Evolutionary conservation across 2,329 filamentous ascomycete genomes (phyloP), one percentile per base, ranked within the genome.

Genomic region (Colletotrichum truncatum): DNA sequence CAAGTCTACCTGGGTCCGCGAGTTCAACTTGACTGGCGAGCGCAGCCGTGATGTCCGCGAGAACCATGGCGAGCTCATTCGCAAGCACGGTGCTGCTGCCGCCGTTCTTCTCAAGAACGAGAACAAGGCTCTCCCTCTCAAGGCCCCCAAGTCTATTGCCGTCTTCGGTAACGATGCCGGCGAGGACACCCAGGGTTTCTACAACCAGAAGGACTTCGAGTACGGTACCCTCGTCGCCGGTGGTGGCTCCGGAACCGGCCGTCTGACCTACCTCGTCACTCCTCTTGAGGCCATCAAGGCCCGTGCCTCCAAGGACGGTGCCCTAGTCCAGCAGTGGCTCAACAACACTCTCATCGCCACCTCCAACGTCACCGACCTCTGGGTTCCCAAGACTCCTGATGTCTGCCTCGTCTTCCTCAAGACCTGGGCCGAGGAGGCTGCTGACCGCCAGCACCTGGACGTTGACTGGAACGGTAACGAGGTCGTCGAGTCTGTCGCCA

Each of bases 41-140:
- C 75, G 78, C 7, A 87, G 88, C 70, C 83, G 72, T 63, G 79
- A 81, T 38, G 80, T 81, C 55, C 84, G 84, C 0, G 87, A 82
- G 18, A 81, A 89, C 70, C 85, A 89, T 32, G 87, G 81, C 4
- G 74, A 81, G 1, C 73, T 89, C 4, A 81, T 87, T 69, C 81
- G 86, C 52, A 86, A 85, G 82, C 84, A 89, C 69, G 83, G 75
- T 14, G 74, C 77, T 12, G 77, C 75, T 62, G 90, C 90, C 18
- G 90, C 87, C 11, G 87, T 93, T 14, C 83, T 95, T 2, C 81
- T 95, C 66, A 95, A 94, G 83, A 94, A 94, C 77, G 79, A 79
- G 28, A 83, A 83, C 67, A 84, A 83, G 34, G 82, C 83, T 1
- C 81, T 93, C 6, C 91, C 91, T 0, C 79, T 88, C 36, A 84